Evolutionary conservation across 2,329 filamentous ascomycete genomes (phyloP), one percentile per base, ranked within the genome.

Genomic region (Colletotrichum kahawae): DNA sequence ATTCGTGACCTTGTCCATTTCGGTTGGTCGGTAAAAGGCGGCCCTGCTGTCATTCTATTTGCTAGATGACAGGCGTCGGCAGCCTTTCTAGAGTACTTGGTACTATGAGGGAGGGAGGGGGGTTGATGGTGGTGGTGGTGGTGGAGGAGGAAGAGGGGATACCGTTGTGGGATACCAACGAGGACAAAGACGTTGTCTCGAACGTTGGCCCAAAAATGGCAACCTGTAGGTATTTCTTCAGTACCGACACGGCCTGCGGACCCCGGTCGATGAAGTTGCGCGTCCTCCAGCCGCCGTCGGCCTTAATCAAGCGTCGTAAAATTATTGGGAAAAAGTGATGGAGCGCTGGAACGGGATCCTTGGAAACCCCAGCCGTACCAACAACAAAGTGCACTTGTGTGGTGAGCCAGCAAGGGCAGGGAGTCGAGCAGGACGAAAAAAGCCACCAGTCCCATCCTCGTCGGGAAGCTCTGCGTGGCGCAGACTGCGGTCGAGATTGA

Each of bases 1-100:
- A 27, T 71, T 51, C 29, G 36, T 66, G 71, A 71, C 65, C 36
- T 62, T 70, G 51, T 43, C 54, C 56, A 71, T 74, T 60, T 66
- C 62, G 68, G 68, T 67, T 67, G 68, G 68, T 65, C 43, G 34
- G 71, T 65, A 60, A 74, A 70, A 74, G 66, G 67, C 67, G 48
- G 38, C 29, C 16, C 62, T 67, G 38, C 34, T 63, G 29, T 38
- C 31, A 36, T 72, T 31, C 57, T 31, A 72, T 67, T 67, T 72
- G 66, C 71, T 65, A 34, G 27, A 14, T 43, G 57, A 69, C 33
- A 62, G 36, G 33, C 31, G 56, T 48, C 43, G 43, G 51, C 59
- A 70, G 67, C 51, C 60, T 60, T 70, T 54, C 51, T 18, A 60
- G 38, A n/a, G 38, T 48, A 48, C 38, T 48, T 48, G 18, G 38